Evolutionary conservation across 306 rosid species (phyloP), one percentile per base, ranked within the genome.

Genomic region (Acacia acuminata): DNA sequence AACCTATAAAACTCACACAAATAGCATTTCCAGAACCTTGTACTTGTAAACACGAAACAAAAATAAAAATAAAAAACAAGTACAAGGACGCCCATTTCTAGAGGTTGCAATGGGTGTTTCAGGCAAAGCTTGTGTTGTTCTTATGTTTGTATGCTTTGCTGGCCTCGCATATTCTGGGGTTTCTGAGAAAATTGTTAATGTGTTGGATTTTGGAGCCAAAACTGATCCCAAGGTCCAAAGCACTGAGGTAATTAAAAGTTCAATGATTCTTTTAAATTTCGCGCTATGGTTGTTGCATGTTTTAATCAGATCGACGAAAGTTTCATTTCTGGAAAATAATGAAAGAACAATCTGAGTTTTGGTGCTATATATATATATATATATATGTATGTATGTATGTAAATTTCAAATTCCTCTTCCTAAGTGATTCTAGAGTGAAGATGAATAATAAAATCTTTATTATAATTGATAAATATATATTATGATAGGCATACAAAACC

Each of bases 201-300:
- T 89, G 3, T 20, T 89, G 19, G 56, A 64, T 17, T 86, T 50
- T 48, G 92, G 90, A 3, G 92, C 94, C 64, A 84, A 85, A 51
- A 15, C 87, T 17, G 72, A 81, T 50, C 88, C 89, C 82, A 80
- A 27, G 32, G 34, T 43, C 19, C 91, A 91, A 32, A 80, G 77
- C 66, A 44, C 82, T 58, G 87, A 42, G 40, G 56, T 72, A 25
- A 45, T 24, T 24, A 27, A 27, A 2, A 63, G 7, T 13, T 63
- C 27, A 25, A 63, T 12, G 32, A 4, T 4, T 63, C 14, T 25
- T 63, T 63, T 8, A 2, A 38, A 38, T 38, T 38, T 38, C 8
- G 8, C 42, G 42, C 8, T 38, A 38, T 6, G 42, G 42, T 38
- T 10, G 9, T 17, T 51, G 58, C 58, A 22, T 51, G n/a, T 51